Base-by-base conservation (phyloP, 805 yeast species). In the Yarrowia osloensis region DNA sequence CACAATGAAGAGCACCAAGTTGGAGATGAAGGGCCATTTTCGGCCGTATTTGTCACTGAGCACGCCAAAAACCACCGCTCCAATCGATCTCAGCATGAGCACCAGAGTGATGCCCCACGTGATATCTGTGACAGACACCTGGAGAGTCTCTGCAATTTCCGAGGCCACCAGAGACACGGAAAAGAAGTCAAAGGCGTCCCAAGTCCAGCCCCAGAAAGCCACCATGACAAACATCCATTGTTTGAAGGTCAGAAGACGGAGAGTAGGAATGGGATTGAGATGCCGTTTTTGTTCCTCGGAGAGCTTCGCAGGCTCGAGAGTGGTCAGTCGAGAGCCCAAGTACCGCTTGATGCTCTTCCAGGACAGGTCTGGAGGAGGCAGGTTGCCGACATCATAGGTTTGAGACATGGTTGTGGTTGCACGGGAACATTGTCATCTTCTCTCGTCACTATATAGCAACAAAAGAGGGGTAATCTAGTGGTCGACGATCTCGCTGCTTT, bases 131-230 rank as follows among this genome's bases (percentile, higher is more conserved):
- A 47, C 54, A 2, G 54, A 28, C 0, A 47, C 54, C 9, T 47
- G 11, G 17, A 47, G 54, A 1, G 13, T 7, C 4, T 11, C 24
- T 9, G 54, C 54, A 21, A 47, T 47, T 4, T 47, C 54, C 9
- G 54, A 28, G 7, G 54, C 35, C 3, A 29, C 35, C 35, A 28
- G 35, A 1, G 54, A 28, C 8, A 47, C 54, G 13, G 35, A n/a
- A 4, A 47, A 47, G 37, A 47, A 47, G 17, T 47, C 54, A 29
- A 47, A 47, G 4, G 54, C 54, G 24, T 47, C 54, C 54, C 54
- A 47, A 11, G 35, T 47, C 54, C 54, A 47, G 35, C 54, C 54
- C 54, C 15, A n/a, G 24, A 28, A 28, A 2, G 54, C 54, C 17
- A 47, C 54, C 24, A 19, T 5, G 17, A 47, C 35, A 29, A 47